phyloP scores from a whole-genome alignment of 2,329 filamentous ascomycete genomes.

The Phoma sp. region DNA sequence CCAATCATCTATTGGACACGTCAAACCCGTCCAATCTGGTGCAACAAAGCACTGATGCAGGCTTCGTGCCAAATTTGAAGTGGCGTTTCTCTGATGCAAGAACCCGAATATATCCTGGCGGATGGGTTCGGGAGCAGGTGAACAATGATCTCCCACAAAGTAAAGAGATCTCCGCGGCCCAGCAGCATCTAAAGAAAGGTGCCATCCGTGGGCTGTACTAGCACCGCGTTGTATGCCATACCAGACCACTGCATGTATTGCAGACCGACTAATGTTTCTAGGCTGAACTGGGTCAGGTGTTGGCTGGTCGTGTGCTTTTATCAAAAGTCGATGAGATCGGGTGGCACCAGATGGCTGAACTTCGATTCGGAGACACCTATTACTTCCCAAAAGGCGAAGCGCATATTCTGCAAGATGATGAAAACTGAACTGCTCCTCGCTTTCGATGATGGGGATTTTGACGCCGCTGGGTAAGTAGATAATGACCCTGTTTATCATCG shows the following conservation, averaged over 20 bases:
- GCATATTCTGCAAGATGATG: too few species aligned
- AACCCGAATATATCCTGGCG: slow-evolving; percentile 66
- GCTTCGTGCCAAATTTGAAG: slow-evolving; percentile 70
- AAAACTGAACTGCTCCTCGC: too few species aligned
- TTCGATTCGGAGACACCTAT: too few species aligned
- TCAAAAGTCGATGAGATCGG: slow-evolving; percentile 69
- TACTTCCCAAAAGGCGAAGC: too few species aligned
- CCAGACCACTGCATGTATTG: too few species aligned
- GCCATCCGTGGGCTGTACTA: slow-evolving; percentile 72
- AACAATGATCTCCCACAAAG: slow-evolving; percentile 70
- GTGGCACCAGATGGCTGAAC: too few species aligned
- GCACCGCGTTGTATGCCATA: slow-evolving; percentile 59
- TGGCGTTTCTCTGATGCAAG: slow-evolving; percentile 73
- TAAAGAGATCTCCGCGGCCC: slow-evolving; percentile 70
- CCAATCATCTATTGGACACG: slow-evolving; percentile 65
- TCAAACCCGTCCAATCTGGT: slow-evolving; percentile 70
- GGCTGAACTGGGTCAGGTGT: slow-evolving; percentile 71
- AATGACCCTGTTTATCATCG: too few species aligned
- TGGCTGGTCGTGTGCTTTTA: slow-evolving; percentile 62
- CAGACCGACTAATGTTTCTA: not conserved
- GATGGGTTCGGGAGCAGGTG: slow-evolving; percentile 71
- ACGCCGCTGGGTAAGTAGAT: too few species aligned
- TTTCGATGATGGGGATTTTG: too few species aligned
- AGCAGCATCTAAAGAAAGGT: slow-evolving; percentile 71
- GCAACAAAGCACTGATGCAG: slow-evolving; percentile 66